Evolutionary conservation across 805 yeast genomes (phyloP), one percentile per base, ranked within the genome.

Genomic region (Saccharomycopsis lassenensis): DNA sequence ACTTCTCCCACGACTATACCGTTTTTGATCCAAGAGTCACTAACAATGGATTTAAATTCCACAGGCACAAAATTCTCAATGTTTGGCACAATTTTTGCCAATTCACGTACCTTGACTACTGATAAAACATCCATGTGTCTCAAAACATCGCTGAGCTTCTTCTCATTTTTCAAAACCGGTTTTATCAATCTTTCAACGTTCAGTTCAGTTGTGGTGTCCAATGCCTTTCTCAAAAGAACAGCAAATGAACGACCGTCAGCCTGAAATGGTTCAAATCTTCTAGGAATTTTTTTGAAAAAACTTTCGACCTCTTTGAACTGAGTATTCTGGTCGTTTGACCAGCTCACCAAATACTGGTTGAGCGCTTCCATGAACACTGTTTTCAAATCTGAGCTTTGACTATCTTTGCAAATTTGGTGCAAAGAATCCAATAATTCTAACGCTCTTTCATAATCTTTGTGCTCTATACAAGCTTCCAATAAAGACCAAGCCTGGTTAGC

Each of bases 401-500:
- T n/a, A n/a, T n/a, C n/a, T n/a, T n/a, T n/a, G n/a, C n/a, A n/a
- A 15, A 74, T 54, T 15, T 71, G 71, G 33, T 74, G 66, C 31
- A 84, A 61, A 2, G 86, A 76, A 36, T 65, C 62, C 27, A 85
- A 56, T 15, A 84, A 74, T 17, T 76, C 59, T 45, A 72, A 74
- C 0, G 94, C 94, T 49, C 95, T 64, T 16, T 66, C 69, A 46
- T 67, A 70, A 50, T 81, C 79, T 36, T 67, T 67, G 23, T 80
- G 69, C 29, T 74, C 71, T 22, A 85, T 51, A 46, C 87, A 77
- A 0, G 91, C 89, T 48, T 85, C 94, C 27, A 84, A 62, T 24
- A 85, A 57, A 2, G 87, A 71, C 75, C 87, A 85, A 14, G 79
- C 62, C 48, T 78, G 78, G 36, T 65, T 61, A n/a, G 71, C 68